Evolutionary conservation across 2,329 filamentous ascomycete species (phyloP), one percentile per base, ranked within the genome.

Genomic region (Cordyceps cicadae): DNA sequence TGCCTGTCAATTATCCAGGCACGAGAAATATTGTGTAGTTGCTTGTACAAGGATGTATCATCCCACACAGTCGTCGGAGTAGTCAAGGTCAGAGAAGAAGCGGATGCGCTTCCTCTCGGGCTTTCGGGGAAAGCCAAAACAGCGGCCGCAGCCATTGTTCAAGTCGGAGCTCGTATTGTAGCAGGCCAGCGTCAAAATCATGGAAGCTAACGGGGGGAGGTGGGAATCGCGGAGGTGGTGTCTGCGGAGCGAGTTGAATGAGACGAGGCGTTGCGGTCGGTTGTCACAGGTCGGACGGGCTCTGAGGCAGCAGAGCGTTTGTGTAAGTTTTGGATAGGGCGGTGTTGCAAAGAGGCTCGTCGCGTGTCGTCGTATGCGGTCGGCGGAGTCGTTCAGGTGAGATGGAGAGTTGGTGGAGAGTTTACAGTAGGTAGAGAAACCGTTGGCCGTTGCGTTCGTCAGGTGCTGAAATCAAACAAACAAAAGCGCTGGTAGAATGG

Each of bases 111-210:
- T 75, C 67, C 73, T 73, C 69, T 72, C 74, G 72, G 76, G 71
- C 68, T 71, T 70, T 70, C 74, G 71, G 70, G 74, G 66, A 72
- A 74, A 64, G 71, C 70, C 71, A 77, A 69, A 74, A 81, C 74
- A 66, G 75, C 74, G 74, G 75, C 76, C 71, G 79, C 73, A 72
- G 81, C 81, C 81, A 84, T 84, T 71, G 68, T 81, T 78, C 71
- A 71, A 75, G 72, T 75, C 72, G 67, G 72, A 75, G 71, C 75
- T 79, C 72, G 72, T 77, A 66, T 70, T 68, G 67, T 75, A 68
- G 71, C 71, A 68, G 66, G 66, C 66, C 65, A 71, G 68, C 72
- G 72, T 75, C 72, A 76, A 71, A 80, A 76, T 76, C 81, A 84
- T 84, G 79, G 78, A 77, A 75, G 75, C 77, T 76, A 67, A 63